Conservation (phyloP, 1,284 basidiomycete species). For the Spongispora temasekensis region DNA sequence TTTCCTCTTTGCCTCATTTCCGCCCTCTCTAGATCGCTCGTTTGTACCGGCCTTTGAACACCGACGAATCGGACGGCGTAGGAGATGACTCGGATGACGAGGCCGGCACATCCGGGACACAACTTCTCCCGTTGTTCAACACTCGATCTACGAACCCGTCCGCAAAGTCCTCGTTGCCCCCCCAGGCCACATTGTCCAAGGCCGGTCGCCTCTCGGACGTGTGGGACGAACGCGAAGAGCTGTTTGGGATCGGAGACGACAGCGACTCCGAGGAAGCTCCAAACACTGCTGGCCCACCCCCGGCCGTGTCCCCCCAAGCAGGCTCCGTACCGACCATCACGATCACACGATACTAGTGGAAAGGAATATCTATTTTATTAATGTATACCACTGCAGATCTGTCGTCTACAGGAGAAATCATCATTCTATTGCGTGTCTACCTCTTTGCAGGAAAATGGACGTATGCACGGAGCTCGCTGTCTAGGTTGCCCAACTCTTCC, state of each 20-base stretch:
- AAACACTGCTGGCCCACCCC: slow-evolving; percentile 6
- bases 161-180: slow-evolving; percentile 15
- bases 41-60: slow-evolving; percentile 68
- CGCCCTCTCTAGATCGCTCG: slow-evolving; percentile 58
- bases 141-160: slow-evolving; percentile 20
- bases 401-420: slow-evolving; percentile 1
- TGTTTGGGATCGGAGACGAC: slow-evolving; percentile 69
- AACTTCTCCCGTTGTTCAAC: slow-evolving; percentile 57
- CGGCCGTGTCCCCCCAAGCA: slow-evolving; percentile 3
- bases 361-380: slow-evolving; percentile 11
- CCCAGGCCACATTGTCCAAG: slow-evolving; percentile 32
- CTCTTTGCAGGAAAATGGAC: slow-evolving; percentile 6
- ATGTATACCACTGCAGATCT: slow-evolving; percentile 32
- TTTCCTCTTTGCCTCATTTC: not conserved
- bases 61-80: slow-evolving; percentile 51
- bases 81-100: slow-evolving; percentile 55
- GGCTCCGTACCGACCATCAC: slow-evolving; percentile 29
- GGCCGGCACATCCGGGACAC: slow-evolving; percentile 42
- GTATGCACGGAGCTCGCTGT: slow-evolving; percentile 43
- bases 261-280: slow-evolving; percentile 18
- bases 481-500: slow-evolving; percentile 48
- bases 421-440: slow-evolving; percentile 21
- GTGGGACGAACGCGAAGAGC: slow-evolving; percentile 77
- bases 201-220: slow-evolving; percentile 53
- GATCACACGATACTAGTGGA: slow-evolving; percentile 26